A percentile compares a stretch with the other conserved stretches of the same genome.
Evolutionary conservation across 352 stramenopile species (phyloP).

Genomic region (Phytopythium delawarense): DNA sequence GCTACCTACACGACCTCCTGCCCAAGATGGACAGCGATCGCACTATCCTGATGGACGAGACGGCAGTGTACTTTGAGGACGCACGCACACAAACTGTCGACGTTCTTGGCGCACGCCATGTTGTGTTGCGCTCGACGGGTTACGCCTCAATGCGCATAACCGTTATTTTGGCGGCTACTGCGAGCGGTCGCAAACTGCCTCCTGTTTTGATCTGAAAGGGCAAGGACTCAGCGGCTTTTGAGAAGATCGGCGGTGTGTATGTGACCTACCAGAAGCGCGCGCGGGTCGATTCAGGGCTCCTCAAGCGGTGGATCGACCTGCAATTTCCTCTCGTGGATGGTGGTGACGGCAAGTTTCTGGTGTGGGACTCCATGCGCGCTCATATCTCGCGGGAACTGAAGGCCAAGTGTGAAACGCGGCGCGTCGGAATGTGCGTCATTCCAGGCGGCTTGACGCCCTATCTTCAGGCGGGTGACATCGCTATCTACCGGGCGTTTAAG

Average conservation of each 20-base stretch:
- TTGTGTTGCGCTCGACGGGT: neutral
- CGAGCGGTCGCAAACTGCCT: neutral
- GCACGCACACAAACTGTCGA: neutral
- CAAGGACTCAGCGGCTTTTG: neutral
- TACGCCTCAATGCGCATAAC: neutral
- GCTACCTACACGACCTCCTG: neutral
- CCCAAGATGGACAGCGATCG: neutral
- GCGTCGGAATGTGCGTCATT: neutral
- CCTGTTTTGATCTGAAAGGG: neutral
- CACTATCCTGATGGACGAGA: neutral
- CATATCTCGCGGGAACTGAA: too few species aligned
- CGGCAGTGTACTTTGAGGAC: neutral
- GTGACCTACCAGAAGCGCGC: neutral
- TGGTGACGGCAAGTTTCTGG: too few species aligned
- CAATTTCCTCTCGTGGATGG: neutral
- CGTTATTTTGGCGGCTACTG: neutral
- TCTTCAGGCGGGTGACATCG: conserved; percentile 1
- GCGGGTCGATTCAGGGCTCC: neutral
- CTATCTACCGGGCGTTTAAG: conserved; percentile 14
- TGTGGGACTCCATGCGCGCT: neutral
- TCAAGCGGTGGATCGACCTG: neutral
- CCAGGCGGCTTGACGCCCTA: neutral
- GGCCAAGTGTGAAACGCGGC: neutral
- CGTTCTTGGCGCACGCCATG: neutral
- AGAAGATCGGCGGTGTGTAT: neutral